Percentiles rank a stretch among this genome's conserved stretches.
Evolutionary conservation across 192 early-diverging fungal genomes (phyloP).

Genomic region (Diversispora epigaea): DNA sequence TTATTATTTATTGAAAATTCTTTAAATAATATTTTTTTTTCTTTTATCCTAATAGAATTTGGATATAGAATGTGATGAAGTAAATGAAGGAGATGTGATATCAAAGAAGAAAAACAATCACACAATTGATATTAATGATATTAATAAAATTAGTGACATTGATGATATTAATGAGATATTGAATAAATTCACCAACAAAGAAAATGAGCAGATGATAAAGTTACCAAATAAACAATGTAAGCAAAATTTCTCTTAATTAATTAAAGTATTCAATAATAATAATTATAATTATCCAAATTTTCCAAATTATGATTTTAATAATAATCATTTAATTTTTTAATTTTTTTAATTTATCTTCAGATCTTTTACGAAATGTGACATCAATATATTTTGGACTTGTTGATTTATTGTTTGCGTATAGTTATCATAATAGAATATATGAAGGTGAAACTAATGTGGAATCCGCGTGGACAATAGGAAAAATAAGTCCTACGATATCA

Average conservation of each 20-base stretch:
- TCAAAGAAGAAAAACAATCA: no score
- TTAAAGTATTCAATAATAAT: no score
- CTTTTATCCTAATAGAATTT: no score
- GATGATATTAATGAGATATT: constrained; percentile 22
- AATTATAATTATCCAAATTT: no score
- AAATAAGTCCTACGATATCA: constrained; percentile 73
- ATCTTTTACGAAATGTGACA: constrained; percentile 64
- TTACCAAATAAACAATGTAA: constrained; percentile 81
- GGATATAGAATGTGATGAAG: no score
- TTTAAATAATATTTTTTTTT: no score
- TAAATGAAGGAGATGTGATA: no score
- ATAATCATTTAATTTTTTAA: neutral
- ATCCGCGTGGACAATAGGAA: constrained; percentile 87
- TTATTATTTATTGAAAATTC: no score
- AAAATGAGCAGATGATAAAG: constrained; percentile 68
- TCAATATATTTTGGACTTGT: constrained; percentile 82
- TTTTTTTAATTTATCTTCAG: constrained; percentile 35
- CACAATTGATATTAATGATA: no score
- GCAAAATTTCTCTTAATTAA: constrained; percentile 14
- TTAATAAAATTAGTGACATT: no score
- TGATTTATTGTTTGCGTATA: constrained; percentile 90
- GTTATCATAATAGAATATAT: constrained; percentile 82
- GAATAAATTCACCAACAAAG: constrained; percentile 64
- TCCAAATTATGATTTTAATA: neutral
- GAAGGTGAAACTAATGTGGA: constrained; percentile 86